These are phyloP conservation scores for Nakazawaea ambrosiae DNA, from an alignment of 805 yeast genomes.

Conservation along the genomic window DNA sequence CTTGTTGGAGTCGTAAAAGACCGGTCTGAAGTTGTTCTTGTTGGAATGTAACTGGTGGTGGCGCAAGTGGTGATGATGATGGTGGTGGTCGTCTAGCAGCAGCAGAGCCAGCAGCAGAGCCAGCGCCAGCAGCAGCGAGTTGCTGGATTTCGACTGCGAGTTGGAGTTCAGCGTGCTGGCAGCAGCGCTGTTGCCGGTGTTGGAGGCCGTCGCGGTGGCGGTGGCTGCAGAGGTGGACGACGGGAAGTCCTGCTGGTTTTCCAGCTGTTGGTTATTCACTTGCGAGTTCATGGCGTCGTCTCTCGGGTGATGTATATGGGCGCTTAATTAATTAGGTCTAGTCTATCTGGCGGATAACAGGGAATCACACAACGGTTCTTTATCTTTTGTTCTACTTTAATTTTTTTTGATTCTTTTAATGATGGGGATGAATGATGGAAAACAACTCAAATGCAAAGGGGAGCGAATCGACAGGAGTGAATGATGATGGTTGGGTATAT, in stretches of 20 bases:
- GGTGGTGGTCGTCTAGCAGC: not conserved
- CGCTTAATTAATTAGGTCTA: not conserved
- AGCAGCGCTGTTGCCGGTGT: not conserved
- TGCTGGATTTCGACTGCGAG: not conserved
- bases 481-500: too few species aligned
- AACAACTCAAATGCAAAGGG: too few species aligned
- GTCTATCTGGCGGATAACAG: too few species aligned
- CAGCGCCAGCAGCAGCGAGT: not conserved
- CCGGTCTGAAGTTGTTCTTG: not conserved
- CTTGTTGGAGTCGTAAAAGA: too few species aligned
- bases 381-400: too few species aligned
- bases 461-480: too few species aligned
- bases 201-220: not conserved
- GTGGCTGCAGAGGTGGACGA: not conserved
- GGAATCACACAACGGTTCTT: too few species aligned
- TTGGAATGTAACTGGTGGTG: not conserved
- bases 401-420: too few species aligned
- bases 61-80: not conserved
- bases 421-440: too few species aligned
- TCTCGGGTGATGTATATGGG: too few species aligned
- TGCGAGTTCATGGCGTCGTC: constrained; percentile 37
- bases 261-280: constrained; percentile 22
- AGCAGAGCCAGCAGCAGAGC: not conserved
- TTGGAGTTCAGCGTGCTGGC: not conserved
- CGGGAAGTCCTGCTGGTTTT: not conserved